A percentile compares a stretch with the other conserved stretches of the same genome.
These are phyloP conservation scores for Candida silvicultrix DNA, from an alignment of 805 yeast species.

Conservation along the genomic window DNA sequence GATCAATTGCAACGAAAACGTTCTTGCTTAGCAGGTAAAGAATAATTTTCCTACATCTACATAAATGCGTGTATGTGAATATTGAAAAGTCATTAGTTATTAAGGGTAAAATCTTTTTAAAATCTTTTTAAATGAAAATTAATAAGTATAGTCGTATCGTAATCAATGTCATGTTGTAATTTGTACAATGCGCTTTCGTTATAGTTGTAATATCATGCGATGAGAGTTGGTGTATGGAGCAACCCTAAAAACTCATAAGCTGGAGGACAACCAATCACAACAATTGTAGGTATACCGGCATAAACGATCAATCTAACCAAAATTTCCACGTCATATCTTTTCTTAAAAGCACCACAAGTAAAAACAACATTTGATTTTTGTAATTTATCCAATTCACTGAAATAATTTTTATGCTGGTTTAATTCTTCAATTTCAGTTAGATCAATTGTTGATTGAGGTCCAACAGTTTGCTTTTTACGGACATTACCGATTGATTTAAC, in stretches of 20 bases:
- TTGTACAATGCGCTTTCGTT: no score
- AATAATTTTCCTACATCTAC: no score
- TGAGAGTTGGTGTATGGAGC: conserved; percentile 4
- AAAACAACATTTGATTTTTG: conserved; percentile 16
- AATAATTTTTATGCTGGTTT: conserved; percentile 8
- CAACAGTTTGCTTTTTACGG: conserved; percentile 14
- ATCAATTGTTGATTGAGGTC: conserved; percentile 21
- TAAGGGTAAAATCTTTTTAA: no score
- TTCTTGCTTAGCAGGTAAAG: no score
- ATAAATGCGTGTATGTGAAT: no score
- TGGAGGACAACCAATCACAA: conserved; percentile 31
- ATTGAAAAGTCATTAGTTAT: no score
- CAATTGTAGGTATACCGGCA: conserved; percentile 66
- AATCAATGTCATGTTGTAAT: no score
- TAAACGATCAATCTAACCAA: conserved; percentile 73
- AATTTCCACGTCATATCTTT: conserved; percentile 69
- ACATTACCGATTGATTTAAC: conserved; percentile 9
- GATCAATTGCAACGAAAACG: no score
- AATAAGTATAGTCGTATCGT: no score
- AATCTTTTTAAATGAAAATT: no score
- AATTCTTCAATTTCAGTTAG: conserved; percentile 17
- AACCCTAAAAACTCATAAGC: conserved; percentile 10
- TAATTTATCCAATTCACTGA: conserved; percentile 16
- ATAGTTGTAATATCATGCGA: no score
- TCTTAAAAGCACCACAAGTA: conserved; percentile 44